phyloP scores from a whole-genome alignment of 2,329 filamentous ascomycete genomes.

The Clathrospora elynae region DNA sequence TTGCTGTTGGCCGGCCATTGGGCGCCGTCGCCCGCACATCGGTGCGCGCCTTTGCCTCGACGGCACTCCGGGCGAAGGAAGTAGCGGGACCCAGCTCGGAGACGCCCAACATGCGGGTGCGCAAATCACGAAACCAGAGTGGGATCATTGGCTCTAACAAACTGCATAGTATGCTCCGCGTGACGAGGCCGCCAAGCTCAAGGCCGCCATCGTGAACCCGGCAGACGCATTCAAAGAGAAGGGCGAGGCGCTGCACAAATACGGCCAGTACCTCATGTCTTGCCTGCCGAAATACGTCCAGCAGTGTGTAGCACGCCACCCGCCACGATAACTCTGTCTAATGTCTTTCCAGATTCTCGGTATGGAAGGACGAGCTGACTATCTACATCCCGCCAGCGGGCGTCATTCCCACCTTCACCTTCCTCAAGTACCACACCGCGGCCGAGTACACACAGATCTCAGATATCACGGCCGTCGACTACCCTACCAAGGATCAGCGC shows the following conservation, averaged over 20 bases:
- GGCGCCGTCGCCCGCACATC: constrained; percentile 44
- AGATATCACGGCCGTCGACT: constrained; percentile 93
- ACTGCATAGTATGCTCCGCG: constrained; percentile 50
- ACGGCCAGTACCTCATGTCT: constrained; percentile 95
- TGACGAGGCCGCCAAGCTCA: constrained; percentile 60
- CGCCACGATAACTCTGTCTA: neutral
- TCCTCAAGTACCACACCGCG: constrained; percentile 96
- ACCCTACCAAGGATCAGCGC: constrained; percentile 90
- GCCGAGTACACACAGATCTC: constrained; percentile 95
- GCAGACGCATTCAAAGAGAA: constrained; percentile 91
- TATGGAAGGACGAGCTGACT: constrained; percentile 98
- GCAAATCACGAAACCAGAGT: constrained; percentile 7
- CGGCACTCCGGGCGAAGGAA: constrained; percentile 51
- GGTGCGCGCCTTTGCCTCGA: constrained; percentile 52
- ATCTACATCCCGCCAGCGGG: constrained; percentile 89
- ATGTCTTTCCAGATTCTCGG: constrained; percentile 69
- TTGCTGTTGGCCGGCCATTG: constrained; percentile 49
- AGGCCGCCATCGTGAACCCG: constrained; percentile 83
- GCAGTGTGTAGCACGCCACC: constrained; percentile 60
- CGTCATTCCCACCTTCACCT: constrained; percentile 88
- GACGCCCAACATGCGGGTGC: constrained; percentile 55
- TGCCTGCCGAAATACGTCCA: constrained; percentile 97
- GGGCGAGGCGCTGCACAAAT: constrained; percentile 85
- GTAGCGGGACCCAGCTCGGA: constrained; percentile 50
- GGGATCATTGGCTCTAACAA: constrained; percentile 24